Conservation (phyloP, 2,329 filamentous ascomycete species). For the Zymoseptoria crescenta region DNA sequence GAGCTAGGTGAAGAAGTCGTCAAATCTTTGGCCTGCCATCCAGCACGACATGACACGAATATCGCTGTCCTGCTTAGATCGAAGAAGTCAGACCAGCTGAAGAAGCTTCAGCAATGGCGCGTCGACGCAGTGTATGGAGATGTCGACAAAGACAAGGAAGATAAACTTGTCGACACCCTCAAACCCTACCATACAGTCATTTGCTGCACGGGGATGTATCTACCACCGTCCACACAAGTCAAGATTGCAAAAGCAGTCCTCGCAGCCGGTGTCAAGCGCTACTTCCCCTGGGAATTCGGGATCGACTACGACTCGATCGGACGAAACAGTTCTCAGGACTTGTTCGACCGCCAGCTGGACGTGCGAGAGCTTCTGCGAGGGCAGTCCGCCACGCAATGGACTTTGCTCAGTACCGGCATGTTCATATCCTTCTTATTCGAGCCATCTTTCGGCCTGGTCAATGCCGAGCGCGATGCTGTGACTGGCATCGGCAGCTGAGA, state of each 20-base stretch:
- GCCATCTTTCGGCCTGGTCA: slow-evolving; percentile 54
- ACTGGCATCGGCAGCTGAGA: slow-evolving; percentile 54
- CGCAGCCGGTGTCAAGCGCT: slow-evolving; percentile 43
- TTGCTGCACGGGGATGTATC: slow-evolving; percentile 53
- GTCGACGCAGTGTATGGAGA: slow-evolving; percentile 42
- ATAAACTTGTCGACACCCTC: slow-evolving; percentile 30
- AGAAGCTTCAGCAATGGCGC: slow-evolving; percentile 13
- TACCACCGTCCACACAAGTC: slow-evolving; percentile 47
- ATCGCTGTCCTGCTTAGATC: slow-evolving; percentile 51
- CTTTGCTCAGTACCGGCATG: slow-evolving; percentile 59
- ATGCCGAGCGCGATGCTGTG: slow-evolving; percentile 28
- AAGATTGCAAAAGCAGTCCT: slow-evolving; percentile 53
- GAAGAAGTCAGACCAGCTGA: slow-evolving; percentile 30
- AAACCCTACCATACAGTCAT: slow-evolving; percentile 48
- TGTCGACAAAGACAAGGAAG: slow-evolving; percentile 26
- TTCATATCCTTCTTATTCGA: slow-evolving; percentile 66
- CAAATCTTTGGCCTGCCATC: slow-evolving; percentile 42
- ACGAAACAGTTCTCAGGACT: slow-evolving; percentile 49
- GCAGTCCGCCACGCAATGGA: slow-evolving; percentile 45
- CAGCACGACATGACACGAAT: slow-evolving; percentile 30
- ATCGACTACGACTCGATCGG: slow-evolving; percentile 63
- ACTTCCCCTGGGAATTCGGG: slow-evolving; percentile 67
- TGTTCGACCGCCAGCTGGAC: slow-evolving; percentile 61
- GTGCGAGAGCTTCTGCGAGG: slow-evolving; percentile 47
- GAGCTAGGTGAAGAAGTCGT: slow-evolving; percentile 56